These are phyloP conservation scores for Actinidia polygama DNA, from an alignment of 179 eudicot genomes.

Conservation along the genomic window DNA sequence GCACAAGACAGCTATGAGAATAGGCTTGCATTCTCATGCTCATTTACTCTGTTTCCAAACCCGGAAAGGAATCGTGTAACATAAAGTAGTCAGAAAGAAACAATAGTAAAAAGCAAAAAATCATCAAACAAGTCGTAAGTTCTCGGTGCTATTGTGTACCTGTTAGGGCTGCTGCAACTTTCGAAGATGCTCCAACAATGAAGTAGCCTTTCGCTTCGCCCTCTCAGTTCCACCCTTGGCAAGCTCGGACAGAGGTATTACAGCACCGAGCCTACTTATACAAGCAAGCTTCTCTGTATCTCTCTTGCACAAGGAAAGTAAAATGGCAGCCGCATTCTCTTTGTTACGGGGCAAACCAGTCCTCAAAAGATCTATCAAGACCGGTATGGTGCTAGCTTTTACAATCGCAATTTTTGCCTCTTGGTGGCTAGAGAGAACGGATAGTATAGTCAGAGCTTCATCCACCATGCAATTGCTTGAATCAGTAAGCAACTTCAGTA, in stretches of 20 bases:
- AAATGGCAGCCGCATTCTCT: conserved; percentile 53
- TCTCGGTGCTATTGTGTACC: neutral
- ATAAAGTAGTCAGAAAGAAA: conserved; percentile 14
- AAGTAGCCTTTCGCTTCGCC: conserved; percentile 55
- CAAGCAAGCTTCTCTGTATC: conserved; percentile 45
- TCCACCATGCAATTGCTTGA: conserved; percentile 45
- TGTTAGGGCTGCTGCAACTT: conserved; percentile 26
- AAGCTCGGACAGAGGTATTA: conserved; percentile 43
- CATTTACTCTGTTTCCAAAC: conserved; percentile 17
- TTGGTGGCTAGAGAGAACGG: conserved; percentile 53
- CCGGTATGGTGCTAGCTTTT: conserved; percentile 47
- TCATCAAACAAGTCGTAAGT: neutral
- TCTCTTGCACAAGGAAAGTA: conserved; percentile 55
- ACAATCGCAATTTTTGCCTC: conserved; percentile 52
- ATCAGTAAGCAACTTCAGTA: conserved; percentile 49
- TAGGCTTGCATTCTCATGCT: conserved; percentile 31
- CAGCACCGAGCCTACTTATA: conserved; percentile 53
- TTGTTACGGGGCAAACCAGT: conserved; percentile 50
- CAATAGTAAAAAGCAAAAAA: neutral
- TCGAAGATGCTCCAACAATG: conserved; percentile 50
- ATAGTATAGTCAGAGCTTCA: conserved; percentile 52
- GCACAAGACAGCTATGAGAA: conserved; percentile 25
- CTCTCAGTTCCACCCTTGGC: conserved; percentile 51
- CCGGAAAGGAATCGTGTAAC: conserved; percentile 8
- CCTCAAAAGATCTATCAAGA: conserved; percentile 46